Base-by-base conservation (phyloP, 2,329 filamentous ascomycete species). In the Arthrinium puccinioides region DNA sequence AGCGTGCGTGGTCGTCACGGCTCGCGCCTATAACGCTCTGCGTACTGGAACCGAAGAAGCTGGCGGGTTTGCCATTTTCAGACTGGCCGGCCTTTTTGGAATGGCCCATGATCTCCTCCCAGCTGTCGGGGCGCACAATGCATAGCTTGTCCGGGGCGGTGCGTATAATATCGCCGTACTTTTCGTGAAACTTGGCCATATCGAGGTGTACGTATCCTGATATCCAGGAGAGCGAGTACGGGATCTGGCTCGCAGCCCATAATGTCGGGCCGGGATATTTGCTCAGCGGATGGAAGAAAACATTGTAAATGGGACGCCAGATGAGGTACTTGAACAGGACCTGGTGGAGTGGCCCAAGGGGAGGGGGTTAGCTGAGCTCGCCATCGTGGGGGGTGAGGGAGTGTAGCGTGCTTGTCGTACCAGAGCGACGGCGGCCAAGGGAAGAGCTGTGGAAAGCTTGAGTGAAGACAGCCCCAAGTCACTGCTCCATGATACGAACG, bases 261-360 rank as follows among this genome's bases (percentile, higher is more conserved):
- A 30, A 20, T 13, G 25, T 16, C 5, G 39, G 39, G 10, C 36
- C 39, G 10, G 25, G 39, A 13, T 31, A 42, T 4, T 18, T 26
- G 9, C 35, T 26, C 3, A 42, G 30, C 10, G 39, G 36, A 26
- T 41, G 39, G 14, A 42, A 38, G 5, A 30, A 29, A 32, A 38
- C 24, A 16, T 42, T 42, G 30, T 42, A 42, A 4, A 38, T 9
- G 24, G 7, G 5, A 26, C 24, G 7, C 10, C 4, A 10, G 4
- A 26, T 10, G 14, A 26, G 24, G 24, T 26, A 26, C n/a, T n/a
- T n/a, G n/a, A n/a, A n/a, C n/a, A n/a, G n/a, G n/a, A n/a, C n/a
- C n/a, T n/a, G n/a, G n/a, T n/a, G n/a, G n/a, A n/a, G n/a, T n/a
- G n/a, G n/a, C n/a, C n/a, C n/a, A n/a, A n/a, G n/a, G n/a, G n/a